Conservation (phyloP, 352 stramenopile species). For the Globisporangium solare region DNA sequence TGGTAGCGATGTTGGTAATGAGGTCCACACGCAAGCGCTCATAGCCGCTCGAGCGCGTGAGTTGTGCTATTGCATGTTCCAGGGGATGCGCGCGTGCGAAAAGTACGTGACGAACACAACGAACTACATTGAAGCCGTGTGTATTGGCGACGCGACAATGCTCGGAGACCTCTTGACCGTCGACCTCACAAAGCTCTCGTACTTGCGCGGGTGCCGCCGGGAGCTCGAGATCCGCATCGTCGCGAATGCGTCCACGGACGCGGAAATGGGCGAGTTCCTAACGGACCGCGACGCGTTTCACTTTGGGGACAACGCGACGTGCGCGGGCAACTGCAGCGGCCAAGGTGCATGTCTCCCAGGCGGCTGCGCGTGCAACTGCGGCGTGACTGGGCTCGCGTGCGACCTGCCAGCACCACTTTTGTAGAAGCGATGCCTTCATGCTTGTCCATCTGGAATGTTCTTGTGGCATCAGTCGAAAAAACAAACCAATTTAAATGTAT, state of each 20-base stretch:
- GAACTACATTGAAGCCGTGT: conserved; percentile 25
- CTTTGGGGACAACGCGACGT: conserved; percentile 19
- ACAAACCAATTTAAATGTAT: no score
- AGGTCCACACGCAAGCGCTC: conserved; percentile 4
- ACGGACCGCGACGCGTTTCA: conserved; percentile 13
- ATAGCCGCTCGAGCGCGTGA: conserved; percentile 2
- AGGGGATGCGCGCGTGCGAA: conserved; percentile 11
- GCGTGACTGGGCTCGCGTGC: conserved; percentile 23
- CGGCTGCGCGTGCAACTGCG: conserved; percentile 22
- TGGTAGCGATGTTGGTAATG: neutral
- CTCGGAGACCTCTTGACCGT: conserved; percentile 20
- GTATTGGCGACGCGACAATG: conserved; percentile 15
- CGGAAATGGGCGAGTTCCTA: conserved; percentile 9
- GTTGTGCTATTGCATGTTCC: conserved; percentile 24
- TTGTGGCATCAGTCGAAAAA: no score
- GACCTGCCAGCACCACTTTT: neutral
- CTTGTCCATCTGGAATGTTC: no score
- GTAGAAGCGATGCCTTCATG: no score
- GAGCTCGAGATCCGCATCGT: conserved; percentile 21
- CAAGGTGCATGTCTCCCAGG: conserved; percentile 18
- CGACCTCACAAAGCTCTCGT: conserved; percentile 27
- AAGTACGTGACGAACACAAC: conserved; percentile 23
- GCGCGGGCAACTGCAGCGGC: conserved; percentile 18
- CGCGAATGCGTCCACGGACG: conserved; percentile 11
- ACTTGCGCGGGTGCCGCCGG: conserved; percentile 30